Conservation (phyloP, 345 rosid species). For the Noccaea caerulescens region DNA sequence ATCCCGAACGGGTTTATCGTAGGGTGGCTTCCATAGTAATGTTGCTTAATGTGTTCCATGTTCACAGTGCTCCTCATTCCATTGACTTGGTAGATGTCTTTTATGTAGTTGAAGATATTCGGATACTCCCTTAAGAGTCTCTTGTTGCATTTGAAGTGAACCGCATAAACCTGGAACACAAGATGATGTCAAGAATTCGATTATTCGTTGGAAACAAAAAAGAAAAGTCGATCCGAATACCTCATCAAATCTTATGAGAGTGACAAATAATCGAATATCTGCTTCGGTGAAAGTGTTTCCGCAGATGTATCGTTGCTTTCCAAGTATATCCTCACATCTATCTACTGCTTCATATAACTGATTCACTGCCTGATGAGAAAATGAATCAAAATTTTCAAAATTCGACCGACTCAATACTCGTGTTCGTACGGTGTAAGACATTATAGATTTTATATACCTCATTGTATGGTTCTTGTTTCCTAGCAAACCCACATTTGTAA, state of each 20-base stretch:
- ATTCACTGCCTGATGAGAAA: conserved; percentile 63
- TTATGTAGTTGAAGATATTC: conserved; percentile 69
- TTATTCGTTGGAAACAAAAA: neutral
- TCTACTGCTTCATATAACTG: conserved; percentile 72
- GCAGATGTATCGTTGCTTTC: conserved; percentile 70
- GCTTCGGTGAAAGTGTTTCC: conserved; percentile 73
- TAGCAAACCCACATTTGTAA: conserved; percentile 59
- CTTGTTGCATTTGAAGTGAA: conserved; percentile 89
- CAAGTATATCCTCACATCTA: conserved; percentile 73
- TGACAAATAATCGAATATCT: conserved; percentile 78
- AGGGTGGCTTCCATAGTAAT: conserved; percentile 82
- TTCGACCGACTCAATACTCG: neutral
- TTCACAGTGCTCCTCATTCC: conserved; percentile 70
- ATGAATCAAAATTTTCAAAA: neutral
- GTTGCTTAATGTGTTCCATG: conserved; percentile 73
- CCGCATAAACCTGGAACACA: conserved; percentile 61
- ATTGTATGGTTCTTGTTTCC: conserved; percentile 59
- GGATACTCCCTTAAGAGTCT: conserved; percentile 72
- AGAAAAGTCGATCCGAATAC: conserved; percentile 36
- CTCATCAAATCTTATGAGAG: conserved; percentile 95
- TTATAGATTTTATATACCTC: conserved; percentile 42
- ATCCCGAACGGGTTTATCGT: conserved; percentile 66
- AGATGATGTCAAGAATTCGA: conserved; percentile 20
- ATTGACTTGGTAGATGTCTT: conserved; percentile 64
- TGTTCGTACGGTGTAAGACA: too few relatives aligned